Base-by-base conservation (phyloP, 2,329 filamentous ascomycete genomes). In the Neurospora sp. region DNA sequence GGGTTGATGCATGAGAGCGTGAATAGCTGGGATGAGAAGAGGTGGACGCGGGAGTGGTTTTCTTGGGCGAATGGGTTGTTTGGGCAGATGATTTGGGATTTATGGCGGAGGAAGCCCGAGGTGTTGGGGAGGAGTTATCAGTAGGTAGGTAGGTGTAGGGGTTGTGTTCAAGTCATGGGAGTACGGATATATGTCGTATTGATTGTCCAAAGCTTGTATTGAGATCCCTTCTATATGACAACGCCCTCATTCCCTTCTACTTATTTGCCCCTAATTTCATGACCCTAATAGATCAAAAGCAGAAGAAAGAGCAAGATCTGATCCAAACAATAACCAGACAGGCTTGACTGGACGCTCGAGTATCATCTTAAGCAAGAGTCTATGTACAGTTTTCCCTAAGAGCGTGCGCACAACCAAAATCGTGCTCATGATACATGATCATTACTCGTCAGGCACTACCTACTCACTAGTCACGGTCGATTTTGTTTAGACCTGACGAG, bases 31-130 rank as follows among this genome's bases (percentile, higher is more conserved):
- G 82, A 86, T 70, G 81, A 85, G 28, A 76, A 72, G 4, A 71
- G 76, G 23, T 84, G 81, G 81, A 83, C 82, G 3, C 75, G 82
- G 65, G 80, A 81, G 67, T 84, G 83, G 82, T 96, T 96, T 77
- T 91, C 92, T 1, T 96, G 92, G 92, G 92, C 92, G n/a, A 96
- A 96, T 77, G 92, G 91, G 0, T 87, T 96, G 23, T 95, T 94
- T 78, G 91, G 92, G n/a, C 90, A 95, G 81, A 91, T 92, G 71
- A 87, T 96, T 37, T 80, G 96, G 69, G 91, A 94, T 80, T 77
- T 96, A 69, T 88, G 89, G n/a, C 83, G 85, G 71, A 83, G 91
- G 77, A 91, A 91, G 77, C 91, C 91, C 6, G 81, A 89, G 5
- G 72, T 83, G 3, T 71, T 83, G 28, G 74, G 77, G 66, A 72